phyloP scores from a whole-genome alignment of 352 stramenopile genomes.

The Phytophthora pistaciae region DNA sequence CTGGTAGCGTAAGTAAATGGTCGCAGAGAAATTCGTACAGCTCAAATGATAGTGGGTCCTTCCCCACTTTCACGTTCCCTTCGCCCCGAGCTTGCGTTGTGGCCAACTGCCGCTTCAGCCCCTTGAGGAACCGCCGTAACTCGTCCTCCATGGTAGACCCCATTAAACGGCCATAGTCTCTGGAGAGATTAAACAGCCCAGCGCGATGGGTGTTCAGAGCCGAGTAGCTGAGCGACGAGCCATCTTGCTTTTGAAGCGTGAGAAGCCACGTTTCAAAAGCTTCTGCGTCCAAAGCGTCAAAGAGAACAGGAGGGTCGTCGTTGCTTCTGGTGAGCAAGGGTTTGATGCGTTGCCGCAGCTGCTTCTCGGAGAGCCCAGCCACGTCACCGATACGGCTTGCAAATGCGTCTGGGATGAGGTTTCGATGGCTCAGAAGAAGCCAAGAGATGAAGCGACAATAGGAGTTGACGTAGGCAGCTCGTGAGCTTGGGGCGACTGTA shows the following conservation, averaged over 20 bases:
- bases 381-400: neutral
- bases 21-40: slow-evolving; percentile 2
- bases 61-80: neutral
- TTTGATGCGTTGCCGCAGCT: neutral
- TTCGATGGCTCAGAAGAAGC: neutral
- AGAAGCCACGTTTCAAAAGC: neutral
- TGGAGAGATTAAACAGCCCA: slow-evolving; percentile 7
- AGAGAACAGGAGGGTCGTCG: neutral
- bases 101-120: slow-evolving; percentile 2
- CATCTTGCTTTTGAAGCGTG: neutral
- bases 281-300: neutral
- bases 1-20: slow-evolving; percentile 8
- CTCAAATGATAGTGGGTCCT: slow-evolving; percentile 8
- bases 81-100: slow-evolving; percentile 2
- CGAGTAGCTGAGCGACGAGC: neutral
- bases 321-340: neutral
- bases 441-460: neutral
- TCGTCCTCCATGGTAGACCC: slow-evolving; percentile 4
- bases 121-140: slow-evolving; percentile 4
- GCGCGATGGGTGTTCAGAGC: neutral
- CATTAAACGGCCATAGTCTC: slow-evolving; percentile 3
- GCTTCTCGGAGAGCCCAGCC: neutral
- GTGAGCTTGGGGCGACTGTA: neutral
- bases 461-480: neutral
- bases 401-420: neutral